Conservation (phyloP, 805 yeast species). For the Myxozyma mucilagina region DNA sequence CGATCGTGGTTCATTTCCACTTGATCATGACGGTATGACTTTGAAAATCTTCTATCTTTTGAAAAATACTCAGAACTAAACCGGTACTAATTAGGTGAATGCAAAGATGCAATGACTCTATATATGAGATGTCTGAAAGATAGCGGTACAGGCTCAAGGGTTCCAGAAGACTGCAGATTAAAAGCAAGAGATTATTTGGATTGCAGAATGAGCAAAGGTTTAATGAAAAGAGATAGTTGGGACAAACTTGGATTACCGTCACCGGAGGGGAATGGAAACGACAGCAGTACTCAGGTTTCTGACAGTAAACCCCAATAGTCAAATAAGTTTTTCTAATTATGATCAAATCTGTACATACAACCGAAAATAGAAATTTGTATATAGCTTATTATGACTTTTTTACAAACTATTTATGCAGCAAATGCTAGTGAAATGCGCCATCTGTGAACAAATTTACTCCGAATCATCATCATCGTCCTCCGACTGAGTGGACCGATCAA, state of each 20-base stretch:
- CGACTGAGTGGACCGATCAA: neutral
- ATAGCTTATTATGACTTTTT: too few species aligned
- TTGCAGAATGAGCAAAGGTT: slow-evolving; percentile 78
- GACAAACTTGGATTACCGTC: slow-evolving; percentile 60
- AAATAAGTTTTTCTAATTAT: neutral
- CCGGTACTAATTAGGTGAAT: slow-evolving; percentile 56
- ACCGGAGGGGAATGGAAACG: neutral
- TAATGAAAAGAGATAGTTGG: slow-evolving; percentile 64
- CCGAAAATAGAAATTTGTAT: too few species aligned
- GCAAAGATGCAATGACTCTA: slow-evolving; percentile 69
- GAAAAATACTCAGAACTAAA: neutral
- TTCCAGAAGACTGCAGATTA: slow-evolving; percentile 82
- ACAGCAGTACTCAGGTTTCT: too few species aligned
- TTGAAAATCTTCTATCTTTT: neutral
- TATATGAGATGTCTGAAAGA: slow-evolving; percentile 77
- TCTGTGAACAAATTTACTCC: neutral
- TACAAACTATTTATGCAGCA: too few species aligned
- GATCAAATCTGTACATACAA: neutral
- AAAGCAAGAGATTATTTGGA: slow-evolving; percentile 78
- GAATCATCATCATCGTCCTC: slow-evolving; percentile 1
- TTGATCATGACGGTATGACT: slow-evolving; percentile 69
- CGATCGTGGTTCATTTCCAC: slow-evolving; percentile 92
- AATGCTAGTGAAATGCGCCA: neutral
- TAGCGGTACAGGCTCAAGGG: slow-evolving; percentile 65
- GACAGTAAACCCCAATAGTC: neutral